Base-by-base conservation (phyloP, 1,284 basidiomycete genomes). In the Austropuccinia psidii region DNA sequence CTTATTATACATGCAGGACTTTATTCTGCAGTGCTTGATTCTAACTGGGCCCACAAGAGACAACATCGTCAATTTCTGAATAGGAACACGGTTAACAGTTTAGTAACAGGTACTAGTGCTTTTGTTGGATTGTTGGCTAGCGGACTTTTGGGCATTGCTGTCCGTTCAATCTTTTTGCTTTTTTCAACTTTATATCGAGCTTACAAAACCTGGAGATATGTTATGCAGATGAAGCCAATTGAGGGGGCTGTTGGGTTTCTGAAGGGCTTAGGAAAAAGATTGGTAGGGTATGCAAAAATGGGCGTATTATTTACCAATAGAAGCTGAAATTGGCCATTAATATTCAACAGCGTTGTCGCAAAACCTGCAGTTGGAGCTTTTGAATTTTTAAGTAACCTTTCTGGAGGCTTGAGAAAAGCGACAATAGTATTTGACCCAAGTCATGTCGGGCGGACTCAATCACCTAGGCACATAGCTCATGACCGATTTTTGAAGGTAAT, bases 311-410 rank as follows among this genome's bases (percentile, higher is more conserved):
- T 77, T 77, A 37, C 13, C n/a, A 35, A 43, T 55, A 73, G n/a
- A n/a, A 29, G 21, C 24, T 11, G 9, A 0, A 24, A 57, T 27
- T 52, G 45, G n/a, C n/a, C 4, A 8, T 57, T 55, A 37, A 62
- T 31, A 55, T 69, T 15, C 75, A 54, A 24, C 77, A 92, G 91
- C 31, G 90, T 86, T 47, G 88, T 98, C 65, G 97, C 96, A 5
- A 99, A 99, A 82, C 96, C 96, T 4, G 93, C 90, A 0, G 91
- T 98, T 13, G 96, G 96, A 3, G 88, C 97, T 1, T 95, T 98
- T 79, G 96, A 99, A 82, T 86, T 98, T 54, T 90, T 94, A 3
- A 90, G 93, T 35, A 98, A 95, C 78, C 88, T 98, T 31, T 72
- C 39, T 58, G 29, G 77, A 89, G 90, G 90, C 33, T 93, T 98